These are phyloP conservation scores for Dioscorea alata DNA, from an alignment of 106 monocot species.

Conservation along the genomic window DNA sequence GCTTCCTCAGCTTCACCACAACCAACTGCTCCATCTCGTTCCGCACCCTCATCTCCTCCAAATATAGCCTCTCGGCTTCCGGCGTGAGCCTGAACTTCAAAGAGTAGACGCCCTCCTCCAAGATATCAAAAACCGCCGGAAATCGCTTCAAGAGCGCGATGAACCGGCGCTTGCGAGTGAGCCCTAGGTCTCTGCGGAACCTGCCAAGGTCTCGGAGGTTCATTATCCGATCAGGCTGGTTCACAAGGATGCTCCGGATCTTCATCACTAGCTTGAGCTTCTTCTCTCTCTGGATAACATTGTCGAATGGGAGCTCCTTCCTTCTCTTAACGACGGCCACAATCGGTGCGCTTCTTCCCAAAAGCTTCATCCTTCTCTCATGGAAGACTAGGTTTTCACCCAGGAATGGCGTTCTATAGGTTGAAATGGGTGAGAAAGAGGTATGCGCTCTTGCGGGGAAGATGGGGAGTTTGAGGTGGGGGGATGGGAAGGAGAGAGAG, in stretches of 20 bases:
- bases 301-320: slow-evolving; percentile 86
- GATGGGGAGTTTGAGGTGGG: slow-evolving; percentile 1
- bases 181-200: slow-evolving; percentile 71
- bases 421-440: slow-evolving; percentile 5
- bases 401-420: slow-evolving; percentile 26
- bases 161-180: slow-evolving; percentile 85
- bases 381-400: slow-evolving; percentile 25
- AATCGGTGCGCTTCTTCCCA: slow-evolving; percentile 3
- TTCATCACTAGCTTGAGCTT: slow-evolving; percentile 91
- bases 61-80: slow-evolving; percentile 70
- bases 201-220: slow-evolving; percentile 65
- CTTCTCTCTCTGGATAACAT: slow-evolving; percentile 94
- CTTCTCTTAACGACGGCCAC: slow-evolving; percentile 64
- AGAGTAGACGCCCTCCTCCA: slow-evolving; percentile 94
- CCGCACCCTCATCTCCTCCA: slow-evolving; percentile 70
- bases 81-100: slow-evolving; percentile 73
- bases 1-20: slow-evolving; percentile 69
- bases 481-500: slow-evolving; percentile 17
- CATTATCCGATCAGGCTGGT: slow-evolving; percentile 86
- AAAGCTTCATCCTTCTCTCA: neutral
- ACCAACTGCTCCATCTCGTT: slow-evolving; percentile 73
- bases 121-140: slow-evolving; percentile 84
- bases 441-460: slow-evolving; percentile 14
- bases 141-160: slow-evolving; percentile 82
- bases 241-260: slow-evolving; percentile 87